Evolutionary conservation across 1,284 basidiomycete species (phyloP), one percentile per base, ranked within the genome.

Genomic region (Moesziomyces sp.): DNA sequence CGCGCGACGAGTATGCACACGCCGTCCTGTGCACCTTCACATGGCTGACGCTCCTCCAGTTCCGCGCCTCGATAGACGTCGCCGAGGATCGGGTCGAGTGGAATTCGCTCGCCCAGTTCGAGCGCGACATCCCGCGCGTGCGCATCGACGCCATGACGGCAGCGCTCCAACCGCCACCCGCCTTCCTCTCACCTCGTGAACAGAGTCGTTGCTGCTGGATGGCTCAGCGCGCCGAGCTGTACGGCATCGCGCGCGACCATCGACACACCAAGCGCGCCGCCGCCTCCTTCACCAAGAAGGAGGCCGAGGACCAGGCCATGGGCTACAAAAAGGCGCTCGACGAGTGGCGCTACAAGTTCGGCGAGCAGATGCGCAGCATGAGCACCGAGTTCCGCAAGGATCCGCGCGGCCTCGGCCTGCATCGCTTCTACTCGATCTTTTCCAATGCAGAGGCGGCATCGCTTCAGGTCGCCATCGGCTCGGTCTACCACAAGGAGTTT

Each of bases 131-230:
- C 18, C 49, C 65, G 6, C 55, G 50, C 19, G 42, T 64, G 8
- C 47, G 54, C 9, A 58, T 64, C 24, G 51, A 64, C 6, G 45
- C 42, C 8, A 26, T 68, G 38, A 61, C 61, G 2, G 46, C 65
- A 10, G 61, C 65, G 3, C 38, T 74, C 2, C 24, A 64, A 34
- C 70, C 70, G 2, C 65, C 65, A 5, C 65, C 64, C 5, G 16
- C 57, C 9, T 74, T 74, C 23, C 30, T 74, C 11, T 57, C 60
- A 16, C 64, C 65, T 6, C 57, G 70, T 46, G 64, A 77, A 46
- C 67, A 75, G 47, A 58, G 72, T 30, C 50, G 68, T 14, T 61
- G 72, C 47, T 58, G 68, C 43, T 71, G 75, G 75, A 61, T 73
- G 68, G 59, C 60, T 18, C 58, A 77, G 49, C 63, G 70, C 21